phyloP scores from a whole-genome alignment of 2,329 filamentous ascomycete genomes.

The Chaetothyriales sp. region DNA sequence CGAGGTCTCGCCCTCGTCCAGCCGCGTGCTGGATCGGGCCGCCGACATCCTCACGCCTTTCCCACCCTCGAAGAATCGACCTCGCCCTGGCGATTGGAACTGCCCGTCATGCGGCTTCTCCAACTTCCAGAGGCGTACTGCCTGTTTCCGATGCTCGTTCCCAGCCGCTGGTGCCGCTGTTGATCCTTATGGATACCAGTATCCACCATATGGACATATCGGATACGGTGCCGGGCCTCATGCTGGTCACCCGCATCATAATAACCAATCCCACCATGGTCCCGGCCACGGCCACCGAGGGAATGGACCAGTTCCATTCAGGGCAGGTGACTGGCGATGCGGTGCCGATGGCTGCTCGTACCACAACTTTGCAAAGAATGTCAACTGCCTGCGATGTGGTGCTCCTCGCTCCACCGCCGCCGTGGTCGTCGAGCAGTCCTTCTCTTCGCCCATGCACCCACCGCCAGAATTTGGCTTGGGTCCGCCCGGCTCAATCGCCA shows the following conservation, averaged over 20 bases:
- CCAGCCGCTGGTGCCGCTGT: slow-evolving; percentile 73
- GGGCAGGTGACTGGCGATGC: slow-evolving; percentile 97
- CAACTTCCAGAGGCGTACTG: slow-evolving; percentile 96
- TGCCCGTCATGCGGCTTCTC: slow-evolving; percentile 98
- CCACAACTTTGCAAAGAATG: slow-evolving; percentile 99
- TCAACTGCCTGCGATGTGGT: slow-evolving; percentile 90
- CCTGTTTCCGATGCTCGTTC: slow-evolving; percentile 98
- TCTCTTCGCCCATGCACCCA: slow-evolving; percentile 78
- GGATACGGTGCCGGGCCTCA: slow-evolving; percentile 40
- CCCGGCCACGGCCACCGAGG: slow-evolving; percentile 44
- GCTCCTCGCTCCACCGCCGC: slow-evolving; percentile 86
- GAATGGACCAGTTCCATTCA: slow-evolving; percentile 83
- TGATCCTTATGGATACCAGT: slow-evolving; percentile 45
- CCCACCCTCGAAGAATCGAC: slow-evolving; percentile 95
- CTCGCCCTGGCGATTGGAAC: slow-evolving; percentile 94
- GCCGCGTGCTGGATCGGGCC: slow-evolving; percentile 84
- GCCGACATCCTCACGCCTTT: slow-evolving; percentile 94
- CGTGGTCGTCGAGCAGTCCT: slow-evolving; percentile 84
- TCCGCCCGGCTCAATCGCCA: slow-evolving; percentile 72
- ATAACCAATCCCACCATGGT: slow-evolving; percentile 37
- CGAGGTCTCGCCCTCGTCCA: slow-evolving; percentile 95
- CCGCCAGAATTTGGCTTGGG: slow-evolving; percentile 65
- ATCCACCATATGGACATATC: not conserved
- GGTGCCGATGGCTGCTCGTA: slow-evolving; percentile 94
- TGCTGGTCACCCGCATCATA: slow-evolving; percentile 41